phyloP scores from a whole-genome alignment of 306 rosid genomes.

The Castanea crenata region DNA sequence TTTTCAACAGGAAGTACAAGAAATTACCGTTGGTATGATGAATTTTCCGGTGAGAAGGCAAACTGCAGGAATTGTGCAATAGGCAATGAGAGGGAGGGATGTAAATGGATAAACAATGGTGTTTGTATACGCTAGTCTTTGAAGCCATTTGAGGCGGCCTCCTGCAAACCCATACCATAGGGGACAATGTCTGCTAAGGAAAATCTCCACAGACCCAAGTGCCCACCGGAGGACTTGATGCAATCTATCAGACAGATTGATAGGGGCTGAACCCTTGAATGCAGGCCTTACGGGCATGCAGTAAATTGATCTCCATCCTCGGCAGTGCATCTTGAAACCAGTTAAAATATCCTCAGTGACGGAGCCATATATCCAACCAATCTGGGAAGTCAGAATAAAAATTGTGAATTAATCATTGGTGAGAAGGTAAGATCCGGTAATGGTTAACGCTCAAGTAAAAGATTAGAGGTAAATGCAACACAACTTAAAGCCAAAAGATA shows the following conservation, averaged over 20 bases:
- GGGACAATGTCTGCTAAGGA: slow-evolving; percentile 98
- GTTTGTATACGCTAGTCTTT: slow-evolving; percentile 89
- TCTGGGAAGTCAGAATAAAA: slow-evolving; percentile 44
- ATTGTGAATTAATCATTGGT: slow-evolving; percentile 14
- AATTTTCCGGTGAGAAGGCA: slow-evolving; percentile 96
- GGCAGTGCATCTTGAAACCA: slow-evolving; percentile 98
- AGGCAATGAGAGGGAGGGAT: slow-evolving; percentile 90
- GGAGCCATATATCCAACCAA: slow-evolving; percentile 99
- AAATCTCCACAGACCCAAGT: slow-evolving; percentile 98
- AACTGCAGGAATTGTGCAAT: slow-evolving; percentile 87
- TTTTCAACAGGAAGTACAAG: slow-evolving; percentile 3
- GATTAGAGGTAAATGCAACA: not conserved
- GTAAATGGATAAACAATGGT: slow-evolving; percentile 97
- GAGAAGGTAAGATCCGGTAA: not conserved
- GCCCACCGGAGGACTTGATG: slow-evolving; percentile 99
- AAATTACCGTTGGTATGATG: slow-evolving; percentile 90
- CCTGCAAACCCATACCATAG: slow-evolving; percentile 97
- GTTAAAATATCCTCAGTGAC: slow-evolving; percentile 97
- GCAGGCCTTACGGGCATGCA: slow-evolving; percentile 99
- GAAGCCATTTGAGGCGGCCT: slow-evolving; percentile 88
- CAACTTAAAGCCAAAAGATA: not conserved
- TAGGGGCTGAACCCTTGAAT: slow-evolving; percentile 98
- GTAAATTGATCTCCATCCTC: slow-evolving; percentile 98
- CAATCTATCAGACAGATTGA: slow-evolving; percentile 89
- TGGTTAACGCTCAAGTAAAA: slow-evolving; percentile 8